These are phyloP conservation scores for Oryza coarctata DNA, from an alignment of 176 grass and related monocot genomes.

Conservation along the genomic window DNA sequence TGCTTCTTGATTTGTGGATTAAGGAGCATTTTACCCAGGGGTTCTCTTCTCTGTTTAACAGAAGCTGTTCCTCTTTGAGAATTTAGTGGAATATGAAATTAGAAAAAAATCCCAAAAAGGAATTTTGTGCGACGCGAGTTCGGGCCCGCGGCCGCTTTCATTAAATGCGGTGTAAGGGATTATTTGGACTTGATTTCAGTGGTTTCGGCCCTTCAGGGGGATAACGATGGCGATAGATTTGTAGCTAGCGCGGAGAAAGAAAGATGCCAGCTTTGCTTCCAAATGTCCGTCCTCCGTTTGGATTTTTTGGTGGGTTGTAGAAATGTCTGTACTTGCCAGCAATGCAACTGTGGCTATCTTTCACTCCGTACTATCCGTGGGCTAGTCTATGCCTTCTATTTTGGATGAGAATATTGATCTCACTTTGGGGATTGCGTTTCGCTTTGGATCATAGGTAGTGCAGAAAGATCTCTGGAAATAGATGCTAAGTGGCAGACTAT, in stretches of 20 bases:
- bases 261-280: not conserved
- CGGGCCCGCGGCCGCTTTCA: not conserved
- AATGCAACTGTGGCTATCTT: not conserved
- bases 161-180: not conserved
- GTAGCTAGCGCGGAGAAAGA: not conserved
- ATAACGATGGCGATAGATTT: not conserved
- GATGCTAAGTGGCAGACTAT: not conserved
- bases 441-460: not conserved
- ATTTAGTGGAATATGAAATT: not conserved
- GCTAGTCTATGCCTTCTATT: not conserved
- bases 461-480: not conserved
- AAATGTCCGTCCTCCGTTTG: not conserved
- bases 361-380: not conserved
- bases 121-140: not conserved
- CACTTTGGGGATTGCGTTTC: not conserved
- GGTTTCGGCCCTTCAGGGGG: not conserved
- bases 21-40: not conserved
- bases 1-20: slow-evolving; percentile 1
- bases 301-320: not conserved
- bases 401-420: not conserved
- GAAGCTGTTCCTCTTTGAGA: not conserved
- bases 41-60: not conserved
- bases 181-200: slow-evolving; percentile 8
- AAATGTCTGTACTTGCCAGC: not conserved
- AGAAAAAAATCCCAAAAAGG: not conserved